Conservation (phyloP, 2,329 filamentous ascomycete genomes). For the Calcarisporium arbuscula region DNA sequence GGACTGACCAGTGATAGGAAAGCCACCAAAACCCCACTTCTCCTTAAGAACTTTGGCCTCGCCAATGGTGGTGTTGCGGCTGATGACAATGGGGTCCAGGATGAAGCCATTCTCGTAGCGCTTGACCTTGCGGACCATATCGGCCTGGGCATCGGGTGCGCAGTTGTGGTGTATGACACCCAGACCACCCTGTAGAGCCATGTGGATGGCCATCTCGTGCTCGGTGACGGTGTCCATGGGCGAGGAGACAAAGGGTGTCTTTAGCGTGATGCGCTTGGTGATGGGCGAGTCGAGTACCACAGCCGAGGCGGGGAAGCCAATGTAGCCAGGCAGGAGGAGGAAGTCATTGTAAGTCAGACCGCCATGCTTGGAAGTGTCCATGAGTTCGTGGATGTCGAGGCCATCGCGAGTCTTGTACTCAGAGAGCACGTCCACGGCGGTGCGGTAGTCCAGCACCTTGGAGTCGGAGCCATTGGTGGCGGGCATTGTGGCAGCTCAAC, state of each 20-base stretch:
- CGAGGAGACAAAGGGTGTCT: constrained; percentile 94
- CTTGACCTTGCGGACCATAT: constrained; percentile 99
- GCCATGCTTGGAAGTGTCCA: constrained; percentile 87
- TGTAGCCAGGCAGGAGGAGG: constrained; percentile 91
- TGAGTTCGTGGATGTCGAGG: constrained; percentile 75
- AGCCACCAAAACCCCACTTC: constrained; percentile 97
- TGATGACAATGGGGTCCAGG: constrained; percentile 87
- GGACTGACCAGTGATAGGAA: constrained; percentile 92
- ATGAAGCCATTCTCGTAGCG: constrained; percentile 99
- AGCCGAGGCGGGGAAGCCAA: constrained; percentile 90
- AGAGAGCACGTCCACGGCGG: constrained; percentile 73
- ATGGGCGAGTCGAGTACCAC: constrained; percentile 85
- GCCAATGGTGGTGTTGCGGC: constrained; percentile 77
- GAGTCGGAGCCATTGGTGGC: constrained; percentile 45
- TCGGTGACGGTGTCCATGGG: constrained; percentile 99
- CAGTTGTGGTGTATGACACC: constrained; percentile 99
- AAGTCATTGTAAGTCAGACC: constrained; percentile 99
- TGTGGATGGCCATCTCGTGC: constrained; percentile 99
- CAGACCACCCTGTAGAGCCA: constrained; percentile 79
- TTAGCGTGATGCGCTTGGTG: constrained; percentile 91
- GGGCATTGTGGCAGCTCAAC: constrained; percentile 70
- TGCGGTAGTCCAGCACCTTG: constrained; percentile 64
- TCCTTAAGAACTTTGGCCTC: constrained; percentile 91
- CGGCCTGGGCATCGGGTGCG: constrained; percentile 91
- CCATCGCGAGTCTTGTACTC: constrained; percentile 80